Evolutionary conservation across 169 alveolate species (phyloP), one percentile per base, ranked within the genome.

Genomic region (Cryptosporidium bovis): DNA sequence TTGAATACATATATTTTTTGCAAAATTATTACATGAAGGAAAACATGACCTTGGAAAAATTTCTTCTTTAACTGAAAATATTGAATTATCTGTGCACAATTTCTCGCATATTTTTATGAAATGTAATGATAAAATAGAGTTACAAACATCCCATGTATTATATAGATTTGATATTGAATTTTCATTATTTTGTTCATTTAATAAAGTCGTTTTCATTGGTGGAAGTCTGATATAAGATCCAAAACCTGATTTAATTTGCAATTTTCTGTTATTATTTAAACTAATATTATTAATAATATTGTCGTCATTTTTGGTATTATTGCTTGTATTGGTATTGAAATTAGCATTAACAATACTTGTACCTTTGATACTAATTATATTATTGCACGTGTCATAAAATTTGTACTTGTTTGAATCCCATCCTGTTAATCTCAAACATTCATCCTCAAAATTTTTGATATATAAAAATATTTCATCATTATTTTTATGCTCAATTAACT

Each of bases 181-280:
- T 50, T 53, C 40, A 16, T 44, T 48, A 12, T 12, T 33, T 16
- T 51, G 60, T 1, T n/a, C 13, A 20, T 53, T 51, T 29, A 34
- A 51, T 24, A 69, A 56, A 3, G 83, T 33, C 3, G 83, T 51
- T 7, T 33, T 3, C 10, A 34, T 8, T 69, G 34, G 51, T 6
- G 83, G 83, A 34, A 69, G 83, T 20, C 83, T 69, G 16, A 69
- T 69, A 56, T 56, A 58, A 16, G 83, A 69, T n/a, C 68, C 67
- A 31, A 69, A 69, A 16, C 83, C 83, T 55, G 83, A 69, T 31
- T 33, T 69, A 10, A 69, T 51, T 69, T 69, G 83, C 31, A 69
- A 46, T 34, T 69, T 69, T 53, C 83, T 51, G 4, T 27, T 24
- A 0, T 68, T 27, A 51, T 69, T 51, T 53, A 51, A 31, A 31